A percentile compares a stretch with the other conserved stretches of the same genome.
Conservation (phyloP, 768 basidiomycete genomes). For the Boletellus ananiceps region DNA sequence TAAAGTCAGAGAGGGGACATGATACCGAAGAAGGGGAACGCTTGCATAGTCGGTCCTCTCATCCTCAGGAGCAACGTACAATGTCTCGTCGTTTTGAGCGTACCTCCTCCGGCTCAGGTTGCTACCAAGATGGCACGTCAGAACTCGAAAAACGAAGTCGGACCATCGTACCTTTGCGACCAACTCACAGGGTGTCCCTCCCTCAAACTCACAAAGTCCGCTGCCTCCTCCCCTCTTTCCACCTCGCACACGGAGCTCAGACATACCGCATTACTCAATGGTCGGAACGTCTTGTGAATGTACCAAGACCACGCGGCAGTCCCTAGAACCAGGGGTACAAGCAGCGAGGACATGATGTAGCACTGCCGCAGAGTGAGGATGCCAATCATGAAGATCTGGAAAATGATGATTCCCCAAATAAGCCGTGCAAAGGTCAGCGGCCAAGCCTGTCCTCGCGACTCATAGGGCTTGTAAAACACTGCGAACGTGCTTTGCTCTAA, state of each 20-base stretch:
- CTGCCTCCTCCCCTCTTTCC: conserved; percentile 81
- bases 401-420: conserved; percentile 89
- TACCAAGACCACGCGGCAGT: conserved; percentile 83
- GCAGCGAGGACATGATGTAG: conserved; percentile 53
- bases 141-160: background rate
- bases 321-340: conserved; percentile 70
- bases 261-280: conserved; percentile 78
- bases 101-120: conserved; percentile 85
- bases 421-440: conserved; percentile 90
- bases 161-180: conserved; percentile 67
- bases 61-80: conserved; percentile 95
- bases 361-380: conserved; percentile 73
- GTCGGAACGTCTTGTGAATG: conserved; percentile 59
- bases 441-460: conserved; percentile 97
- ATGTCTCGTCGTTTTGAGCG: conserved; percentile 87
- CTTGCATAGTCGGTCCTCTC: conserved; percentile 83
- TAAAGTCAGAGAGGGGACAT: conserved; percentile 4
- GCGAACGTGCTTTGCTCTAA: conserved; percentile 1
- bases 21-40: conserved; percentile 13
- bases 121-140: conserved; percentile 34
- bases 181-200: conserved; percentile 84
- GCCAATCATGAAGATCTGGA: conserved; percentile 95
- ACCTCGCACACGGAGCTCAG: conserved; percentile 86
- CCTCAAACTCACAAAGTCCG: conserved; percentile 67
- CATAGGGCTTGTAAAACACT: conserved; percentile 99